phyloP scores from a whole-genome alignment of 768 basidiomycete species.

The Dioszegia hungarica region DNA sequence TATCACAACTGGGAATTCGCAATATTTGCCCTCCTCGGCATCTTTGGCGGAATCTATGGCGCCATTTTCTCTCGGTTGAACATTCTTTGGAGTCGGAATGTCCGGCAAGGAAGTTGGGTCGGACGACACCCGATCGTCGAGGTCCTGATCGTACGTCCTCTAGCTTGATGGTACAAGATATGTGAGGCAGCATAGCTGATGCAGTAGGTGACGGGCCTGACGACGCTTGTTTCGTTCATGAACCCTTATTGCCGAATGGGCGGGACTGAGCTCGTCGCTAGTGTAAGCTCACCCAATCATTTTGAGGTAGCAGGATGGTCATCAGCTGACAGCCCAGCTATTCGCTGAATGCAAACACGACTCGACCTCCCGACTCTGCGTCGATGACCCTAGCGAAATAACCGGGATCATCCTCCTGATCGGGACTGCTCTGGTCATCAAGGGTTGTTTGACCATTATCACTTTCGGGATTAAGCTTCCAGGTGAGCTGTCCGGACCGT shows the following conservation, averaged over 20 bases:
- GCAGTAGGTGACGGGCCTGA: slow-evolving; percentile 62
- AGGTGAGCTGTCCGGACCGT: slow-evolving; percentile 33
- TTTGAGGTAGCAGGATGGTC: background rate
- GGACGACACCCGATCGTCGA: slow-evolving; percentile 73
- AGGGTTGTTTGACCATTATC: slow-evolving; percentile 71
- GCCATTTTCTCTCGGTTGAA: slow-evolving; percentile 76
- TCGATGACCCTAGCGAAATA: slow-evolving; percentile 54
- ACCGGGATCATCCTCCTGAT: slow-evolving; percentile 63
- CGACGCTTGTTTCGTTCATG: slow-evolving; percentile 71
- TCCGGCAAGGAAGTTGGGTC: slow-evolving; percentile 77
- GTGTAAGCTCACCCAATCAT: slow-evolving; percentile 54
- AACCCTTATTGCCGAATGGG: slow-evolving; percentile 91
- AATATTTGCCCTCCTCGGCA: slow-evolving; percentile 76
- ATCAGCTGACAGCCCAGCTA: slow-evolving; percentile 21
- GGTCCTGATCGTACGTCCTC: slow-evolving; percentile 66
- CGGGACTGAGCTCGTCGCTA: slow-evolving; percentile 89
- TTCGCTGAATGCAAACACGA: slow-evolving; percentile 72
- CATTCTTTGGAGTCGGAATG: slow-evolving; percentile 75
- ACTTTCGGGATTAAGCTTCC: slow-evolving; percentile 75
- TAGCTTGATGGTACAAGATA: background rate
- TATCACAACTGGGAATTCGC: slow-evolving; percentile 88
- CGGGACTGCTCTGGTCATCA: slow-evolving; percentile 72
- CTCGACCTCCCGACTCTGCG: slow-evolving; percentile 66
- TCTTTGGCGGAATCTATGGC: slow-evolving; percentile 92
- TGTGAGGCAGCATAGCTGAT: slow-evolving; percentile 3